Conservation (phyloP, 768 basidiomycete species). For the Boletus vermiculosoides region DNA sequence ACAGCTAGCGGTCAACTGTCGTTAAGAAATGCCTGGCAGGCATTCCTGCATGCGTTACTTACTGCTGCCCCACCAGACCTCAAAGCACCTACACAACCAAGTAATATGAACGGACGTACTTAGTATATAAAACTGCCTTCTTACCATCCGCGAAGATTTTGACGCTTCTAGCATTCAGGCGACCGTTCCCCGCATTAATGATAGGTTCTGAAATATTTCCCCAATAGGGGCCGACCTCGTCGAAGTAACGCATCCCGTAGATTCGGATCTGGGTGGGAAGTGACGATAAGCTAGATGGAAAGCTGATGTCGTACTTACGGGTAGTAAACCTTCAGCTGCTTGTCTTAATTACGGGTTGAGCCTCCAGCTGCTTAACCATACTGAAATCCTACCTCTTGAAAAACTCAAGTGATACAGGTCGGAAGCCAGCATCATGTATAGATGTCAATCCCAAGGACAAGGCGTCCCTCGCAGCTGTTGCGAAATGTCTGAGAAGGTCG, state of each 20-base stretch:
- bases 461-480: constrained; percentile 63
- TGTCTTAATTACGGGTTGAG: constrained; percentile 44
- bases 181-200: constrained; percentile 55
- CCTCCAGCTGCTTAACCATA: neutral
- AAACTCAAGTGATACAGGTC: constrained; percentile 68
- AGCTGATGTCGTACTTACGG: constrained; percentile 41
- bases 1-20: constrained; percentile 44
- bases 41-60: constrained; percentile 20
- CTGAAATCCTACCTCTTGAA: constrained; percentile 54
- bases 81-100: constrained; percentile 62
- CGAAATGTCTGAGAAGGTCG: constrained; percentile 61
- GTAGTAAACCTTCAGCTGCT: constrained; percentile 57
- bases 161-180: constrained; percentile 70
- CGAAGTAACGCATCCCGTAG: constrained; percentile 74
- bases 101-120: neutral
- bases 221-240: constrained; percentile 69
- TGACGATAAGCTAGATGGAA: neutral
- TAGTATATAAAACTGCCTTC: neutral
- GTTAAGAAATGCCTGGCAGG: neutral
- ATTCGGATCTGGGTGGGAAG: constrained; percentile 57
- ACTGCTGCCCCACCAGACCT: constrained; percentile 90
- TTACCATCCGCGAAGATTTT: constrained; percentile 70
- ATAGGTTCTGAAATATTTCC: constrained; percentile 61
- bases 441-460: constrained; percentile 73
- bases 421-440: constrained; percentile 82